phyloP scores from a whole-genome alignment of 2,329 filamentous ascomycete genomes.

The Celoporthe dispersa region DNA sequence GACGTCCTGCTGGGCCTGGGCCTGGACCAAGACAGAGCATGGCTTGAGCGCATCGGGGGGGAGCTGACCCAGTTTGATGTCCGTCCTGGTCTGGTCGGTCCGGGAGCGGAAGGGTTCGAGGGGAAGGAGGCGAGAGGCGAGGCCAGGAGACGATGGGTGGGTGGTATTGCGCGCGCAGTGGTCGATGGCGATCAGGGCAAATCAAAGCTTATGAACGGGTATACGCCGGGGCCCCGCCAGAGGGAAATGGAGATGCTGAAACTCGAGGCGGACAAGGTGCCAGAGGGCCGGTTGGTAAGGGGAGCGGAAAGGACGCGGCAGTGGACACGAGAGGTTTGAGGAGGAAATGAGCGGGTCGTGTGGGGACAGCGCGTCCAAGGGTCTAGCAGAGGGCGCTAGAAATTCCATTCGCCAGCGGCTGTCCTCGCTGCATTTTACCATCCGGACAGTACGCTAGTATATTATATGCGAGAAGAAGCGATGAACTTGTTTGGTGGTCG shows the following conservation, averaged over 20 bases:
- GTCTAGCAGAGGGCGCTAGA: neutral
- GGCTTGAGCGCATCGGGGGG: constrained; percentile 20
- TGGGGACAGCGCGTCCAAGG: constrained; percentile 19
- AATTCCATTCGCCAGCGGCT: constrained; percentile 3
- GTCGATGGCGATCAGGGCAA: constrained; percentile 17
- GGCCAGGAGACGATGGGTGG: neutral
- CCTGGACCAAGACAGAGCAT: constrained; percentile 27
- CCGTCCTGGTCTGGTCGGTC: constrained; percentile 8
- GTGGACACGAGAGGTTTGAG: constrained; percentile 20
- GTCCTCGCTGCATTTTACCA: neutral
- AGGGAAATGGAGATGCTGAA: constrained; percentile 29
- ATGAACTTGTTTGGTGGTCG: constrained; percentile 7
- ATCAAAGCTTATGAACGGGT: constrained; percentile 19
- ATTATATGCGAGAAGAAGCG: neutral
- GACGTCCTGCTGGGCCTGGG: constrained; percentile 18
- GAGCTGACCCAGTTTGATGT: constrained; percentile 19
- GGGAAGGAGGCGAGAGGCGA: neutral
- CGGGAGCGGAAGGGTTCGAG: neutral
- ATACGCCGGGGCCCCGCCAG: constrained; percentile 11
- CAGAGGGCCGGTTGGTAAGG: constrained; percentile 6
- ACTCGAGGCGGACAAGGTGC: constrained; percentile 22
- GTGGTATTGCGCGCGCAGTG: constrained; percentile 10
- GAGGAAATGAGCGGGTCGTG: constrained; percentile 25
- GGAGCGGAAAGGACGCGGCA: constrained; percentile 21
- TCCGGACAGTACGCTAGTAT: neutral